phyloP scores from a whole-genome alignment of 225 moss, liverwort and hornwort genomes.

The Asterella californica region DNA sequence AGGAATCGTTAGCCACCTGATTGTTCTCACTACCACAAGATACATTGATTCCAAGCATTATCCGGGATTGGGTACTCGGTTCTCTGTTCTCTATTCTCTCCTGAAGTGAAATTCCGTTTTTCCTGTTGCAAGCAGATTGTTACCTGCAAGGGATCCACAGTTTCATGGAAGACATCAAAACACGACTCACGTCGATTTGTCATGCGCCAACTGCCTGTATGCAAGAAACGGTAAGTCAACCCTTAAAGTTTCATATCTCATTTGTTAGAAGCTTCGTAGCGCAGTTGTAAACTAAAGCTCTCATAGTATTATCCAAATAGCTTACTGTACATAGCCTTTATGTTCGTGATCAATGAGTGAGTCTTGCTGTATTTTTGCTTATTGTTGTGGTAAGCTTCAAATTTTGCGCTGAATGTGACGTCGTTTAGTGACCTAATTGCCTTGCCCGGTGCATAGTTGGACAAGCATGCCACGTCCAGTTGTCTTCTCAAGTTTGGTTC shows the following conservation, averaged over 20 bases:
- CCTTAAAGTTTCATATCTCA: not conserved
- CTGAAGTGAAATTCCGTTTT: not conserved
- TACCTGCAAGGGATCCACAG: not conserved
- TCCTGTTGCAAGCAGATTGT: not conserved
- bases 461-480: not conserved
- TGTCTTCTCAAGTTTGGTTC: no score
- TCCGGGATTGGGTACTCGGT: not conserved
- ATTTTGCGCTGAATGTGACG: not conserved
- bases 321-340: not conserved
- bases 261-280: not conserved
- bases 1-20: not conserved
- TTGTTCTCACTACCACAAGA: not conserved
- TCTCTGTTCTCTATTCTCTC: not conserved
- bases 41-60: not conserved
- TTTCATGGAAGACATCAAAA: not conserved
- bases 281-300: not conserved
- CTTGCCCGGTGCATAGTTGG: not conserved
- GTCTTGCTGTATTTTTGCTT: not conserved
- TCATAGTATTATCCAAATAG: not conserved
- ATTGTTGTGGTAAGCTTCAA: not conserved
- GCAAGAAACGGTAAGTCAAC: constrained; percentile 5
- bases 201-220: not conserved
- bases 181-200: not conserved
- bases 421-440: not conserved
- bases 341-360: not conserved